These are phyloP conservation scores for Populus pruinosa DNA, from an alignment of 345 rosid genomes.

Conservation along the genomic window DNA sequence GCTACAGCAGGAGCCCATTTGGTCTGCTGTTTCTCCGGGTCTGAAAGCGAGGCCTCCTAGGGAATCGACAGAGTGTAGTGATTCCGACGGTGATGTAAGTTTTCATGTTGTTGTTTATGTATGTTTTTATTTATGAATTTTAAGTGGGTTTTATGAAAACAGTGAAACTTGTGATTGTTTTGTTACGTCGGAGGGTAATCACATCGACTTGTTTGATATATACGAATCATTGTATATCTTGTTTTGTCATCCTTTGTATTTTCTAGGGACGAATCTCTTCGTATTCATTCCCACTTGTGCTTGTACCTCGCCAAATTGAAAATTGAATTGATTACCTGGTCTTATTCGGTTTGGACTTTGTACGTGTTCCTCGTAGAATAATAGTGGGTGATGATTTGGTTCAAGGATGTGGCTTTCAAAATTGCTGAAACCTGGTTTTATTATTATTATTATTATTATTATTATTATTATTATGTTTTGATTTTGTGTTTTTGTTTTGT, in stretches of 20 bases:
- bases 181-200: neutral
- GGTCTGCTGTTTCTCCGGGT: conserved; percentile 27
- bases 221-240: neutral
- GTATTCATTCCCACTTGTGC: neutral
- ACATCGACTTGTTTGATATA: neutral
- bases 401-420: neutral
- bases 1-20: no score
- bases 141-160: neutral
- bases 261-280: neutral
- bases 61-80: conserved; percentile 59
- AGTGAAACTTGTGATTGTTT: neutral
- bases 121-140: neutral
- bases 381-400: neutral
- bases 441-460: neutral
- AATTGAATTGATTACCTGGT: neutral
- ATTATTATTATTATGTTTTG: neutral
- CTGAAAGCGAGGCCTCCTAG: conserved; percentile 45
- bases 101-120: neutral
- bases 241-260: neutral
- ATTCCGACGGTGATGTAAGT: conserved; percentile 68
- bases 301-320: neutral
- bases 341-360: neutral
- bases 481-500: neutral
- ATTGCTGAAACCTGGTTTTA: neutral
- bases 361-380: neutral